Conservation (phyloP, 2,329 filamentous ascomycete genomes). For the Phaeosphaeria sp. region DNA sequence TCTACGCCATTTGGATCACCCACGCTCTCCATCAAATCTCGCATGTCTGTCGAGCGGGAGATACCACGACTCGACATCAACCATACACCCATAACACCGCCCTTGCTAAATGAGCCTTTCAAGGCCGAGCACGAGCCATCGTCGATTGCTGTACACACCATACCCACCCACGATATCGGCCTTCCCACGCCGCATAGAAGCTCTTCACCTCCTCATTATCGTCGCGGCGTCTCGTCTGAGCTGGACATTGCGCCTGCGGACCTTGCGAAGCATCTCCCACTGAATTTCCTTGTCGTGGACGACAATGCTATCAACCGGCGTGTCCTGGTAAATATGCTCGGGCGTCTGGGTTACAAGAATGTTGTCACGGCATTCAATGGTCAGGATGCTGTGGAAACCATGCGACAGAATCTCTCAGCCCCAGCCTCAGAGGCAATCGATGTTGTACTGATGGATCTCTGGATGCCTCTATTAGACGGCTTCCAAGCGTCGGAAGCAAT, state of each 20-base stretch:
- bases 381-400: slow-evolving; percentile 69
- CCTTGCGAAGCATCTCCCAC: slow-evolving; percentile 66
- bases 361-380: slow-evolving; percentile 73
- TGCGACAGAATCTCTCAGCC: slow-evolving; percentile 51
- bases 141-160: slow-evolving; percentile 17
- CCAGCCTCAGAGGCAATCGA: slow-evolving; percentile 56
- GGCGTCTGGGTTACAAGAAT: slow-evolving; percentile 69
- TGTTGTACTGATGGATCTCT: slow-evolving; percentile 75
- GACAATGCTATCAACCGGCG: slow-evolving; percentile 76
- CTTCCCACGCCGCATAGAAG: slow-evolving; percentile 38
- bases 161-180: slow-evolving; percentile 14
- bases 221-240: slow-evolving; percentile 30
- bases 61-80: slow-evolving; percentile 19
- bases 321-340: slow-evolving; percentile 70
- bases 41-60: slow-evolving; percentile 39
- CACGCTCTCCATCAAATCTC: slow-evolving; percentile 44
- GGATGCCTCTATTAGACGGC: slow-evolving; percentile 78
- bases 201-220: slow-evolving; percentile 34
- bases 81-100: slow-evolving; percentile 37
- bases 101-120: slow-evolving; percentile 30
- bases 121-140: slow-evolving; percentile 22
- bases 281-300: slow-evolving; percentile 73
- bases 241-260: slow-evolving; percentile 19
- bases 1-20: slow-evolving; percentile 58
- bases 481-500: slow-evolving; percentile 72